Evolutionary conservation across 2,329 filamentous ascomycete genomes (phyloP).

Genomic region (Endoconidiophora laricicola): DNA sequence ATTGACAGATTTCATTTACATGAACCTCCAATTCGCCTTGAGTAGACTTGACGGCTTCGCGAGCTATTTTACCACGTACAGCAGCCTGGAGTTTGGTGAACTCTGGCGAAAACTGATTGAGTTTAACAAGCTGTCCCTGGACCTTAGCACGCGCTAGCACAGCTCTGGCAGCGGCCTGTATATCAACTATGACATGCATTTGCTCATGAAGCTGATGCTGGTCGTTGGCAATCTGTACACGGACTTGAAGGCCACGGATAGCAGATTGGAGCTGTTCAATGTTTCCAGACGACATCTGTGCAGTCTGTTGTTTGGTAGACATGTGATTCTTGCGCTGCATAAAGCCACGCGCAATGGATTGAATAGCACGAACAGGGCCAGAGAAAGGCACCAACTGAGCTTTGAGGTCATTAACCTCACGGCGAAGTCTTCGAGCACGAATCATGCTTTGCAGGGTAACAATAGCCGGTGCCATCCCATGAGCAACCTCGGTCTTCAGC

Average conservation of each 20-base stretch:
- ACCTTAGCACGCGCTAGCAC: constrained; percentile 62
- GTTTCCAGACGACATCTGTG: constrained; percentile 28
- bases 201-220: constrained; percentile 48
- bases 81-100: constrained; percentile 41
- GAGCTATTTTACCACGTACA: constrained; percentile 34
- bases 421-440: constrained; percentile 47
- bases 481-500: constrained; percentile 8
- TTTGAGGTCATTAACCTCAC: constrained; percentile 37
- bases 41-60: constrained; percentile 27
- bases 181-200: constrained; percentile 45
- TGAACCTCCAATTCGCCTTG: constrained; percentile 32
- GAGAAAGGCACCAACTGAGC: constrained; percentile 45
- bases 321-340: constrained; percentile 42
- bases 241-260: constrained; percentile 44
- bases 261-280: constrained; percentile 42
- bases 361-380: constrained; percentile 48
- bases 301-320: constrained; percentile 39
- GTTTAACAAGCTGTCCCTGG: constrained; percentile 53
- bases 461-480: constrained; percentile 33
- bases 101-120: constrained; percentile 33
- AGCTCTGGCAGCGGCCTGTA: constrained; percentile 64
- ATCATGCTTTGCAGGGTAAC: constrained; percentile 69
- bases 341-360: constrained; percentile 50
- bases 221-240: constrained; percentile 31
- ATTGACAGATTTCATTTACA: constrained; percentile 23